Evolutionary conservation across 2,329 filamentous ascomycete species (phyloP), one percentile per base, ranked within the genome.

Genomic region (Pseudogymnoascus pannorum): DNA sequence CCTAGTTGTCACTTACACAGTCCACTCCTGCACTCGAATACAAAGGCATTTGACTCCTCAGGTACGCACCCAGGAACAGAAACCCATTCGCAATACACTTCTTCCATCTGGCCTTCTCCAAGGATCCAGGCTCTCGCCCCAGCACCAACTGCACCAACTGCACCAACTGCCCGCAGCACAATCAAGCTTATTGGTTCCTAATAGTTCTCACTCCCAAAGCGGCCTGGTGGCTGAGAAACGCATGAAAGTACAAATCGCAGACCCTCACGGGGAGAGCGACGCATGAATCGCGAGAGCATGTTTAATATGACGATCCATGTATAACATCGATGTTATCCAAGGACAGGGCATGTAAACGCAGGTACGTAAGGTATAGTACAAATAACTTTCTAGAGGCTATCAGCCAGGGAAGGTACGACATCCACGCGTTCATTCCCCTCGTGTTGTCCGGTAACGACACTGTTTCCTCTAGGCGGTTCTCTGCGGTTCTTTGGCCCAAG

Each of bases 291-390:
- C 44, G 24, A 54, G 44, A 54, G 44, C 24, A 54, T 54, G 44
- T 54, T 54, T 31, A 54, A 54, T 54, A 54, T 54, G 44, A 54
- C 5, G 44, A 54, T 54, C 44, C 44, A 54, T 54, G 29, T 54
- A 54, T 54, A 31, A 31, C 44, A 54, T 54, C 44, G 44, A 31
- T 29, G 44, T 18, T 54, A 24, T 54, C n/a, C 44, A 54, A 54
- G 44, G 44, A 54, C 44, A 54, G 44, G 44, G 44, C 24, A 54
- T 3, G 44, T 54, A 54, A 51, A 51, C 44, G 24, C 44, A 51
- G 44, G 44, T 29, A 54, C 44, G 44, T 54, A 54, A 54, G 44
- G 44, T 31, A 54, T n/a, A 31, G 44, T 54, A 31, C 24, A 54
- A 14, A 54, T 54, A 54, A 54, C 24, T 54, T 54, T n/a, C n/a